Base-by-base conservation (phyloP, 1,284 basidiomycete species). In the Ustilago tritici region DNA sequence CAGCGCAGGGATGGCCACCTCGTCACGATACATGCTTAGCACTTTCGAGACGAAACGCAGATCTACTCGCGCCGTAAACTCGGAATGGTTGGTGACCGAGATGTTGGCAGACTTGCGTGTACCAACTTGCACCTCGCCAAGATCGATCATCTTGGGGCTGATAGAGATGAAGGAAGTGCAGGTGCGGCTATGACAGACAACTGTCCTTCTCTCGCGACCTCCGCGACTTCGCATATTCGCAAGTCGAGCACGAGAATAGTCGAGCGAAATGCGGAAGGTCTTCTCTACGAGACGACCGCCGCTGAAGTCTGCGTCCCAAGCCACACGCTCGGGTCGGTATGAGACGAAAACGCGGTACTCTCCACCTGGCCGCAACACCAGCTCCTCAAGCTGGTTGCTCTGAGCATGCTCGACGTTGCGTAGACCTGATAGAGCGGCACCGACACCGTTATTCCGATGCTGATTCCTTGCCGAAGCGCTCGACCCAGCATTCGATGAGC, bases 1-100 rank as follows among this genome's bases (percentile, higher is more conserved):
- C 31, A 80, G 79, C 2, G 88, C 87, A 3, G 88, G 88, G 52
- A 89, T 88, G 40, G 88, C 82, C 49, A 89, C 86, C 52, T 88
- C 87, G 70, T 88, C 88, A 56, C 87, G 85, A 68, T 88, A 88
- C 68, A 88, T 87, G 77, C 86, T 88, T 40, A 89, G 78, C 52
- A 89, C 88, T 73, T 89, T 89, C 32, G 87, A 88, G 56, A 89
- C 88, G 61, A 88, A 88, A 10, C 88, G 87, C 65, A 89, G 82
- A 77, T 89, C 87, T 15, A 89, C 85, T 34, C 87, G 85, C 8
- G 88, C 88, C 10, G 86, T 87, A 11, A 89, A 80, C 38, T 88
- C 88, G 11, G 85, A 87, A 15, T 85, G 76, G 80, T 89, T 89
- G 56, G 82, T 81, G 56, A 89, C 87, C 32, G 80, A 72, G 31